Evolutionary conservation across 257 asterid species (phyloP), one percentile per base, ranked within the genome.

Genomic region (Verbena officinalis): DNA sequence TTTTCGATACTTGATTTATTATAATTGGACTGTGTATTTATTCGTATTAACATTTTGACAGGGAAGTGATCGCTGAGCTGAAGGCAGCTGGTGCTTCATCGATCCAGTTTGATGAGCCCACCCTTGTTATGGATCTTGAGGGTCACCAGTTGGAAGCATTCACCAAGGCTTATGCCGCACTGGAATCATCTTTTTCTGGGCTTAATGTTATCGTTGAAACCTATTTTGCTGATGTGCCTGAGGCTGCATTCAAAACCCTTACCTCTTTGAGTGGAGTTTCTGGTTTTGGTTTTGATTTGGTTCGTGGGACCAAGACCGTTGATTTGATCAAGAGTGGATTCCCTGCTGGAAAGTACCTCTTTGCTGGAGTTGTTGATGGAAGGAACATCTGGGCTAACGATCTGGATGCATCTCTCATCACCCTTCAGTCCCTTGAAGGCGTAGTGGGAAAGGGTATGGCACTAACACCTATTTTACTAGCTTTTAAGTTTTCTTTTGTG

Each of bases 361-460:
- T 90, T 73, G 99, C 99, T 27, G 99, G 97, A 68, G 86, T 90
- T 56, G 99, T 93, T 77, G 99, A 93, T 42, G 99, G 99, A 69
- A 93, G 99, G 83, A 93, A 93, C 81, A 86, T 93, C 63, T 93
- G 99, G 99, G 99, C 99, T 59, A 93, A 93, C 77, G 95, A 93
- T 75, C 88, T 90, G 55, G 59, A 74, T 61, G 78, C 86, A 77
- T 90, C 99, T 67, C 84, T 87, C 58, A 59, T 57, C 50, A 77
- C 75, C 73, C 80, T 93, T 65, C 49, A 83, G 49, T 59, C 90
- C 62, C 95, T 93, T 55, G 99, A 87, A 76, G 77, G 86, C 76
- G 66, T 86, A 46, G 99, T 93, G 1, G 97, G 97, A 73, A 90
- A 93, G 80, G 97, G 98, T 90, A 76, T 22, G 36, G 73, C 59